phyloP scores from a whole-genome alignment of 2,329 filamentous ascomycete species.

The Fusarium pseudograminearum region DNA sequence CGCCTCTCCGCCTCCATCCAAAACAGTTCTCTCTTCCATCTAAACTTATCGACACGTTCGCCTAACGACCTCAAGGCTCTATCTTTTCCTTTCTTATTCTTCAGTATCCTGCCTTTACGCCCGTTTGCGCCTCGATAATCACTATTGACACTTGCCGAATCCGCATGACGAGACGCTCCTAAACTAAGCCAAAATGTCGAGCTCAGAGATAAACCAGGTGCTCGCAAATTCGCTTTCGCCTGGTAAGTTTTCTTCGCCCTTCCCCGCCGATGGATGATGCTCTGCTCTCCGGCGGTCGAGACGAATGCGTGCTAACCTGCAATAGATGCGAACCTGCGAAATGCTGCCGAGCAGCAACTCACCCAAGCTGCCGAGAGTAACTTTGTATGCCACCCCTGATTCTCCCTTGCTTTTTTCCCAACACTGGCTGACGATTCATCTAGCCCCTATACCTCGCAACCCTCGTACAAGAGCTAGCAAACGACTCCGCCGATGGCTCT shows the following conservation, averaged over 20 bases:
- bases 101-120: constrained; percentile 24
- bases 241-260: constrained; percentile 69
- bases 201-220: constrained; percentile 96
- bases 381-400: constrained; percentile 74
- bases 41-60: constrained; percentile 51
- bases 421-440: constrained; percentile 43
- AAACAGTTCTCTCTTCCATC: constrained; percentile 41
- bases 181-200: constrained; percentile 68
- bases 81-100: constrained; percentile 36
- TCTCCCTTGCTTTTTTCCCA: constrained; percentile 26
- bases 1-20: constrained; percentile 49
- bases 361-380: constrained; percentile 91
- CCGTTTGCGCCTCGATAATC: constrained; percentile 29
- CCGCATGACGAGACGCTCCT: constrained; percentile 55
- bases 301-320: constrained; percentile 51
- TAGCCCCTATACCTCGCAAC: constrained; percentile 93
- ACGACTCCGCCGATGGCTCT: constrained; percentile 83
- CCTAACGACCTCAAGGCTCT: constrained; percentile 39
- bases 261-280: constrained; percentile 13
- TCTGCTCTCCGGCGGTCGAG: constrained; percentile 6
- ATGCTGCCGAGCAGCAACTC: constrained; percentile 93
- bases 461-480: constrained; percentile 92
- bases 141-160: constrained; percentile 45
- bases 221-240: constrained; percentile 96
- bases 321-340: constrained; percentile 87